Percentiles rank a stretch among this genome's conserved stretches.
These are phyloP conservation scores for Diversispora eburnea DNA, from an alignment of 192 early-diverging fungal genomes.

Conservation along the genomic window DNA sequence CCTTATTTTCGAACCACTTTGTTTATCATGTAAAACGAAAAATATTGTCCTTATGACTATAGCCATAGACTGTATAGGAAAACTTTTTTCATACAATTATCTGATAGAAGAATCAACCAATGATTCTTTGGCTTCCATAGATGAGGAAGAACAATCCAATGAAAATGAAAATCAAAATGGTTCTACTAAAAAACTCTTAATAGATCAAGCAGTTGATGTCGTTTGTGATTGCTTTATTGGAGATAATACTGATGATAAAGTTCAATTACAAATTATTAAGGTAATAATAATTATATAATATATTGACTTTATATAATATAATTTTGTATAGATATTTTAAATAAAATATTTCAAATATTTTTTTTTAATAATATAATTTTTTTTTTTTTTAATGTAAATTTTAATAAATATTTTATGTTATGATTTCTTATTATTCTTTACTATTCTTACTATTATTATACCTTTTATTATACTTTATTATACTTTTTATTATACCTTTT, in stretches of 20 bases:
- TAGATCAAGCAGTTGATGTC: slow-evolving; percentile 67
- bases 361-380: neutral
- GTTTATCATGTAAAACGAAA: slow-evolving; percentile 69
- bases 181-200: slow-evolving; percentile 38
- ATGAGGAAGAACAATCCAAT: slow-evolving; percentile 4
- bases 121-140: neutral
- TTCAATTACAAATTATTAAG: slow-evolving; percentile 90
- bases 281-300: slow-evolving; percentile 19
- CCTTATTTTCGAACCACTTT: slow-evolving; percentile 63
- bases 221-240: slow-evolving; percentile 78
- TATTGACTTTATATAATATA: neutral
- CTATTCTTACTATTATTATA: too few relatives aligned
- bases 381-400: neutral
- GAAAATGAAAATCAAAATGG: slow-evolving; percentile 26
- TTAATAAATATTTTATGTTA: too few relatives aligned
- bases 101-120: slow-evolving; percentile 43
- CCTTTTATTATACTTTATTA: too few relatives aligned
- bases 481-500: too few relatives aligned
- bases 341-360: neutral
- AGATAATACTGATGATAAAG: slow-evolving; percentile 76
- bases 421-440: too few relatives aligned
- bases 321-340: too few relatives aligned
- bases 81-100: slow-evolving; percentile 66
- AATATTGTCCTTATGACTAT: slow-evolving; percentile 57
- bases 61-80: slow-evolving; percentile 80